These are phyloP conservation scores for Sphagnurus paluster DNA, from an alignment of 1,284 basidiomycete species.

Conservation along the genomic window DNA sequence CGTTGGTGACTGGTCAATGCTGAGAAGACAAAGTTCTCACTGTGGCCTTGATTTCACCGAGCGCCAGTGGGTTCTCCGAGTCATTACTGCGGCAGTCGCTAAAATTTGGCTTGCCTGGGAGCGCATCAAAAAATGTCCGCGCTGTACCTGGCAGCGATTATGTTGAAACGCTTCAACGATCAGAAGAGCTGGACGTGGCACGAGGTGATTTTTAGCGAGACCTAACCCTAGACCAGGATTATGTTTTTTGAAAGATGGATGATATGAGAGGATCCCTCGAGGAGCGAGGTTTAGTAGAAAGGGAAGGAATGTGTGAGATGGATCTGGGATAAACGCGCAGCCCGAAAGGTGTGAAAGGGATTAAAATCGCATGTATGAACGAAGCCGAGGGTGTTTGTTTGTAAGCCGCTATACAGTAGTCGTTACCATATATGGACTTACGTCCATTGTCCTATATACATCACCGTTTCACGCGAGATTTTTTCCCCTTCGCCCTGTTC, in stretches of 20 bases:
- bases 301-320: conserved; percentile 17
- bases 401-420: conserved; percentile 22
- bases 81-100: neutral
- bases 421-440: conserved; percentile 31
- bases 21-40: neutral
- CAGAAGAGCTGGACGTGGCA: conserved; percentile 25
- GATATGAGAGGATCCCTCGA: conserved; percentile 6
- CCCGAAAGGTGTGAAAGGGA: conserved; percentile 12
- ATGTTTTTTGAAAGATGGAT: conserved; percentile 4
- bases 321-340: conserved; percentile 11
- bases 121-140: conserved; percentile 23
- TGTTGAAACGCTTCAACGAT: conserved; percentile 20
- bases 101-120: conserved; percentile 18
- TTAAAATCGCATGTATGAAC: conserved; percentile 22
- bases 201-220: conserved; percentile 23
- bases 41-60: conserved; percentile 6
- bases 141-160: conserved; percentile 14
- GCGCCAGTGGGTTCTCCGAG: neutral
- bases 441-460: conserved; percentile 35
- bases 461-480: conserved; percentile 32
- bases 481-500: conserved; percentile 45
- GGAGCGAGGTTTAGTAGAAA: conserved; percentile 11
- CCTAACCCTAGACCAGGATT: conserved; percentile 25
- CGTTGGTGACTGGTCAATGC: neutral
- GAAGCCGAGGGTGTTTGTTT: conserved; percentile 25